These are phyloP conservation scores for Starmerella bombi DNA, from an alignment of 805 yeast species.

Conservation along the genomic window DNA sequence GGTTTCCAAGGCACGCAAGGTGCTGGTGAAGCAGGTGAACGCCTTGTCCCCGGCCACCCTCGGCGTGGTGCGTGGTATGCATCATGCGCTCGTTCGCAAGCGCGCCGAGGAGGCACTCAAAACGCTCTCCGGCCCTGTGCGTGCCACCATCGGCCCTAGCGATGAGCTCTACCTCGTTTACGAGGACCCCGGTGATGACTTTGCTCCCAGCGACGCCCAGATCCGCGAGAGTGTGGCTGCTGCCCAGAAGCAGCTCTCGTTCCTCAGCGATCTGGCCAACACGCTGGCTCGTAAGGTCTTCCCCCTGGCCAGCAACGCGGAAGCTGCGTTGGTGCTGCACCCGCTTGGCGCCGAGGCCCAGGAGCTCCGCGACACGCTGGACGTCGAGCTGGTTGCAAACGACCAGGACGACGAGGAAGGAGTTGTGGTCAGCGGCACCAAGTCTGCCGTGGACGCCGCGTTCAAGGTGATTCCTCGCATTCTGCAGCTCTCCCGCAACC, in stretches of 20 bases:
- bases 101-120: constrained; percentile 31
- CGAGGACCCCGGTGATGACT: constrained; percentile 42
- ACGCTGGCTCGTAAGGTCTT: constrained; percentile 41
- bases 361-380: constrained; percentile 15
- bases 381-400: constrained; percentile 23
- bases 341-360: constrained; percentile 28
- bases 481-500: constrained; percentile 43
- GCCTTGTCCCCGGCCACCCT: constrained; percentile 55
- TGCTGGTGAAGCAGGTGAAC: constrained; percentile 62
- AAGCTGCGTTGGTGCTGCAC: constrained; percentile 50
- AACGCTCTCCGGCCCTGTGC: constrained; percentile 29
- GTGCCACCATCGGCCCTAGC: constrained; percentile 42
- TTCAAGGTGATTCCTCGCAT: constrained; percentile 40
- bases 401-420: constrained; percentile 27
- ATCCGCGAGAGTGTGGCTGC: constrained; percentile 39
- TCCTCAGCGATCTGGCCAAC: constrained; percentile 45
- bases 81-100: constrained; percentile 17
- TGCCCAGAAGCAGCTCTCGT: constrained; percentile 43
- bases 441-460: constrained; percentile 45
- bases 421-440: constrained; percentile 57
- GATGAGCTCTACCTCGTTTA: constrained; percentile 44
- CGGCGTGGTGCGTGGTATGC: constrained; percentile 49
- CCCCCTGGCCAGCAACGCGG: constrained; percentile 37
- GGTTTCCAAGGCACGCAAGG: constrained; percentile 55
- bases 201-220: constrained; percentile 56